Base-by-base conservation (phyloP, 495 filamentous ascomycete genomes). In the Aspergillus sclerotioniger region DNA sequence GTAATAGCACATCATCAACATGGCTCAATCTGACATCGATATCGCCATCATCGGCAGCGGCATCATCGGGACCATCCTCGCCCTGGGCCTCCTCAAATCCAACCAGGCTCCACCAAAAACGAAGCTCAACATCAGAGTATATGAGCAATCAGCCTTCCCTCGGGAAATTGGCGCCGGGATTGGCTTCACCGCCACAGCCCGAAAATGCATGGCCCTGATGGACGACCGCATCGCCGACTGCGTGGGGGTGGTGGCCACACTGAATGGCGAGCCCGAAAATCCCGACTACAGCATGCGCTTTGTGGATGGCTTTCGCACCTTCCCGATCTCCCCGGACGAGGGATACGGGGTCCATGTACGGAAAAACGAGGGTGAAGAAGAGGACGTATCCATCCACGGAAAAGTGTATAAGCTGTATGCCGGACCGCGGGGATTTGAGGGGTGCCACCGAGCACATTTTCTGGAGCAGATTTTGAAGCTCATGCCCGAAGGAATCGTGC, bases 361-460 rank as follows among this genome's bases (percentile, higher is more conserved):
- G 25, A 25, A 2, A 25, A 5, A 2, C 25, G 25, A 25, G 5
- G 25, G 25, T 25, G 5, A 25, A 0, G 45, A 68, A 6, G 52
- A 62, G 8, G 21, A 54, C 21, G 51, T 39, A 1, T 48, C 43
- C 8, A 60, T 50, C 20, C 25, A 50, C n/a, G 47, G 45, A 31
- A 62, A 39, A 6, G 21, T 68, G 39, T 60, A 58, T 20, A 57
- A 53, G 43, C 20, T 68, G n/a, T 50, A 54, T 49, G 56, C 47
- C 0, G 66, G 66, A 3, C 20, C 37, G 6, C 66, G 59, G 50
- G 74, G 76, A 21, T 70, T 80, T 66, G 57, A 76, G 28, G 74
- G 73, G 10, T 74, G 74, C 49, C 81, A 85, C 61, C 73, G 85
- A 1, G 84, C 80, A 1, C 74, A 82, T 17, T 87, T 84, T 57